Base-by-base conservation (phyloP, 768 basidiomycete species). In the Pisolithus orientalis region DNA sequence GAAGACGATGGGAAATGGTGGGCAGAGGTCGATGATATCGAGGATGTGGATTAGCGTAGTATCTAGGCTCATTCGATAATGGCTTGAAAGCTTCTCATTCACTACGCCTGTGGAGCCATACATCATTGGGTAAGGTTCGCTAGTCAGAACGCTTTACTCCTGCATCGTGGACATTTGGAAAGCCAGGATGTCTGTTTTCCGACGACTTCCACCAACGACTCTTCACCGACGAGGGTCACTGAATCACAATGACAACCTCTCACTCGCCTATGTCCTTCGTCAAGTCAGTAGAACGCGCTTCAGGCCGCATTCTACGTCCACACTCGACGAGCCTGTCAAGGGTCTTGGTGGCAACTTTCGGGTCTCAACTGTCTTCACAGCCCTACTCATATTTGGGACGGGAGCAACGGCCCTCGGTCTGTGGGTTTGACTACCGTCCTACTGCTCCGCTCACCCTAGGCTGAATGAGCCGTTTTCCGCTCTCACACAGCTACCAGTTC, bases 21-120 rank as follows among this genome's bases (percentile, higher is more conserved):
- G 80, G 58, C 82, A 58, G 80, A 81, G 40, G 71, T 66, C 21
- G 81, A 84, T 58, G 81, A 83, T 58, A 84, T 84, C 48, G 79
- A 82, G 57, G 76, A 80, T 25, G 56, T 45, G 32, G 59, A 63
- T 10, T 69, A 49, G 29, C 13, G 37, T 34, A 34, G 34, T 5
- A 44, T 21, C 37, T 21, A 28, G 50, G 37, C 13, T 14, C 11
- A 34, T 34, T 34, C 34, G 5, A 34, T 34, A 34, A 34, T 34
- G 34, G 5, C 34, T 14, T 34, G 34, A 34, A 34, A 13, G 10
- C 13, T 34, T 4, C 14, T 34, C 11, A 34, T 34, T 14, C 13
- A 34, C 5, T 32, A 34, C 34, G 5, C 13, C 5, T 29, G 28
- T 7, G 7, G 28, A 29, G 5, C 7, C 5, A 29, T 7, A 5